Conservation (phyloP, 192 early-diverging fungal genomes). For the Lunasporangiospora selenospora region DNA sequence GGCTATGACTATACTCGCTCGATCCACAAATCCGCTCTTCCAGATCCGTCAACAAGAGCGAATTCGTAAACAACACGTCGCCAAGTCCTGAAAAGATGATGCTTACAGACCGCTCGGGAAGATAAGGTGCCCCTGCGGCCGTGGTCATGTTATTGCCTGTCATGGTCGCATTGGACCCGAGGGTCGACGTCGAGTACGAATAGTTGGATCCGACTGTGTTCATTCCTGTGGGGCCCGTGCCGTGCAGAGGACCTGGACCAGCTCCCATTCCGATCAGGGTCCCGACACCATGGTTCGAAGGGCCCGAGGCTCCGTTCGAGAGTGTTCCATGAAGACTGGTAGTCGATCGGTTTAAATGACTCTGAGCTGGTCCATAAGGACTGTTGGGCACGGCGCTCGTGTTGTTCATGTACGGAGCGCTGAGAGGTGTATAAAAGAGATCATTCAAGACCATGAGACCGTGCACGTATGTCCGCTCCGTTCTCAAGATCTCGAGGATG, state of each 20-base stretch:
- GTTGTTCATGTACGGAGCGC: constrained; percentile 10
- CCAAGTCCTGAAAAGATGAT: constrained; percentile 74
- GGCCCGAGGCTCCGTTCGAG: too few relatives aligned
- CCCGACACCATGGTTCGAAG: too few relatives aligned
- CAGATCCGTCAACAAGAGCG: constrained; percentile 61
- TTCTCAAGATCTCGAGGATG: constrained; percentile 79
- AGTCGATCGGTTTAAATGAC: constrained; percentile 73
- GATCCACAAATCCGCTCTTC: constrained; percentile 59
- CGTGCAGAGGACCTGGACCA: too few relatives aligned
- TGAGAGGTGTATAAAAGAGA: constrained; percentile 35
- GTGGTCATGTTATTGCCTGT: constrained; percentile 43
- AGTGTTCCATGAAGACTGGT: too few relatives aligned
- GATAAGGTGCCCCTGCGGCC: constrained; percentile 70
- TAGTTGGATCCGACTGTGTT: too few relatives aligned
- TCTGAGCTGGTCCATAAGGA: constrained; percentile 55
- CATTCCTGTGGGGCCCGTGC: too few relatives aligned
- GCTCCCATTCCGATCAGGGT: too few relatives aligned
- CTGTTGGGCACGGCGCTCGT: constrained; percentile 29
- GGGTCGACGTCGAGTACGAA: constrained; percentile 41
- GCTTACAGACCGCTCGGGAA: constrained; percentile 62
- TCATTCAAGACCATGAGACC: constrained; percentile 70
- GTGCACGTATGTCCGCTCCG: constrained; percentile 88
- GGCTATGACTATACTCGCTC: too few relatives aligned
- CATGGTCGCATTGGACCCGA: constrained; percentile 63
- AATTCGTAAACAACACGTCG: constrained; percentile 66